Evolutionary conservation across 2,329 filamentous ascomycete species (phyloP), one percentile per base, ranked within the genome.

Genomic region (Diaporthe nobilis): DNA sequence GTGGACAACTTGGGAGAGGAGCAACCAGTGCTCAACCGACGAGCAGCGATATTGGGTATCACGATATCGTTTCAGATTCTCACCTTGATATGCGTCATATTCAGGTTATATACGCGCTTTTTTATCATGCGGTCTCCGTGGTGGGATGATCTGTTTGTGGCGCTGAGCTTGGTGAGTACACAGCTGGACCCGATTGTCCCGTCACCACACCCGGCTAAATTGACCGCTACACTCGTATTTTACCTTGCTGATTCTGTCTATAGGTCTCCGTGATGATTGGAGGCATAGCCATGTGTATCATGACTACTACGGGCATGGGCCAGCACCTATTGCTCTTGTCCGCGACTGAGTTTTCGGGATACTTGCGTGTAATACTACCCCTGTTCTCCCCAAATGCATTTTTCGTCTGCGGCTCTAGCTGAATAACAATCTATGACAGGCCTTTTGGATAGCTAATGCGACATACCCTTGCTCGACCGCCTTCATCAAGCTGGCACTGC

Each of bases 71-170:
- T 79, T 25, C 49, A 75, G 68, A 25, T 75, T 7, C 28, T 79
- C 9, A 71, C 77, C 20, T 75, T 60, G 70, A 67, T 78, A 4
- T 79, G 77, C 44, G 78, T 74, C 13, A 5, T 60, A 3, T 75
- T 78, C 61, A 75, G 78, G 63, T 55, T 79, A 20, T 79, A 79
- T 28, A 77, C 78, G 7, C 76, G 78, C 1, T 74, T 75, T 34
- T 74, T 77, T 25, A 49, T 78, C 37, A 71, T 77, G 15, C 63
- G 63, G 20, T 78, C 74, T 61, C 75, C 76, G 8, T 78, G 78
- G 68, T 79, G 78, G 78, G 78, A 79, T 65, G 78, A 79, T 53
- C 37, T 78, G 10, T 78, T 79, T 28, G 76, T 79, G 3, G 47
- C 77, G 15, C 55, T 79, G n/a, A 77, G 73, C 34, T 44, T 77